Evolutionary conservation across 768 basidiomycete species (phyloP).

Genomic region (Dacryopinax primogenitus): DNA sequence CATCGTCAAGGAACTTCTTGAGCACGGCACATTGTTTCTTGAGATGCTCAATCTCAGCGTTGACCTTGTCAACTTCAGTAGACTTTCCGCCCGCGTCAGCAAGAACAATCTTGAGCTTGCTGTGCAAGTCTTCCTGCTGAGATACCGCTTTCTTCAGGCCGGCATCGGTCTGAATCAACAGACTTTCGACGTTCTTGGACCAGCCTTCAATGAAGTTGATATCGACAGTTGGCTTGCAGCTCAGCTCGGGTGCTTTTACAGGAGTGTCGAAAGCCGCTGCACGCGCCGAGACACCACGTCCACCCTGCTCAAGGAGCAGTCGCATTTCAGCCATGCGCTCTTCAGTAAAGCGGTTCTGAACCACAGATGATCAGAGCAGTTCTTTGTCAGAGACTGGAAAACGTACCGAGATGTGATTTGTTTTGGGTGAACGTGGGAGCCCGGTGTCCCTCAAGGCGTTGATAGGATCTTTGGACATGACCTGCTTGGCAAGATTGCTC

Average conservation of each 20-base stretch:
- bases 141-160: constrained; percentile 40
- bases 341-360: constrained; percentile 59
- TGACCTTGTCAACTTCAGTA: constrained; percentile 48
- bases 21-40: constrained; percentile 68
- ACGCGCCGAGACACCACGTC: constrained; percentile 34
- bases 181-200: constrained; percentile 38
- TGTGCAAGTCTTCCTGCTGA: constrained; percentile 44
- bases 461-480: constrained; percentile 11
- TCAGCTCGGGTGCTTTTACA: neutral
- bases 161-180: constrained; percentile 46
- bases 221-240: neutral
- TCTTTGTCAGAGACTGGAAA: neutral
- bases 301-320: constrained; percentile 50
- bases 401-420: constrained; percentile 26
- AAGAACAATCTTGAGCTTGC: constrained; percentile 38
- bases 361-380: constrained; percentile 22
- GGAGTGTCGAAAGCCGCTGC: neutral
- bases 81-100: constrained; percentile 39
- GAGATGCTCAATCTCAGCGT: constrained; percentile 46
- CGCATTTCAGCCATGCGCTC: constrained; percentile 77
- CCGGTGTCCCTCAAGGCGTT: constrained; percentile 17
- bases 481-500: constrained; percentile 19
- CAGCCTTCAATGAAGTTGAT: constrained; percentile 25
- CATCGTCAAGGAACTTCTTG: constrained; percentile 61
- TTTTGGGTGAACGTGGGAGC: constrained; percentile 27